Base-by-base conservation (phyloP, 495 filamentous ascomycete species). In the Trichodelitschia bisporula region DNA sequence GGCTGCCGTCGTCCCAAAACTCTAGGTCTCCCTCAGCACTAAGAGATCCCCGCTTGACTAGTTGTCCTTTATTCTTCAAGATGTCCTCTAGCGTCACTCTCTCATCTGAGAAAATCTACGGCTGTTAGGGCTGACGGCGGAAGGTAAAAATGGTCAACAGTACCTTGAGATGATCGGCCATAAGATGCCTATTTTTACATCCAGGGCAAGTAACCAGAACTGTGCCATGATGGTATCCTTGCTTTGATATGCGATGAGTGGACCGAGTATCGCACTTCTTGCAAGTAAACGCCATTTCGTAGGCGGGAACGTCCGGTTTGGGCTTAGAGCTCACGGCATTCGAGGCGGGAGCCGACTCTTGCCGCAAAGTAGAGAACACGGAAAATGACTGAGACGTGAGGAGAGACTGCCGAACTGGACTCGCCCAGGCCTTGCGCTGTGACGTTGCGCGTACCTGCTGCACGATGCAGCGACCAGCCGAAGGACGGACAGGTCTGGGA, bases 241-340 rank as follows among this genome's bases (percentile, higher is more conserved):
- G 86, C 51, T 93, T 92, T 15, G 74, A 74, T 35, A 99, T 56
- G 6, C 49, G 57, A 46, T 95, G 86, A 2, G 62, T 53, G 3
- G 77, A 83, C 18, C 89, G 70, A 3, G 59, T 43, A 6, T 47
- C 49, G 56, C 86, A 99, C 15, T 79, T 79, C 33, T 68, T 71
- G 64, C 86, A 99, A 36, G 89, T 99, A 47, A 99, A 92, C 8
- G 65, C 71, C 16, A 95, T 57, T 29, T 74, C 56, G 54, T 95
- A 97, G 21, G 69, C 60, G 12, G 79, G 77, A 35, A 72, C 61
- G 21, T 61, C 49, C 8, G 39, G 40, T 4, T 39, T 33, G 9
- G 37, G 43, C 14, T 41, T 32, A 1, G 43, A 34, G 9, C 33
- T 33, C 8, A 36, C 32, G 16, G 36, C 1, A 8, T 30, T 12